These are phyloP conservation scores for Phytophthora quininea DNA, from an alignment of 352 stramenopile species.

Conservation along the genomic window DNA sequence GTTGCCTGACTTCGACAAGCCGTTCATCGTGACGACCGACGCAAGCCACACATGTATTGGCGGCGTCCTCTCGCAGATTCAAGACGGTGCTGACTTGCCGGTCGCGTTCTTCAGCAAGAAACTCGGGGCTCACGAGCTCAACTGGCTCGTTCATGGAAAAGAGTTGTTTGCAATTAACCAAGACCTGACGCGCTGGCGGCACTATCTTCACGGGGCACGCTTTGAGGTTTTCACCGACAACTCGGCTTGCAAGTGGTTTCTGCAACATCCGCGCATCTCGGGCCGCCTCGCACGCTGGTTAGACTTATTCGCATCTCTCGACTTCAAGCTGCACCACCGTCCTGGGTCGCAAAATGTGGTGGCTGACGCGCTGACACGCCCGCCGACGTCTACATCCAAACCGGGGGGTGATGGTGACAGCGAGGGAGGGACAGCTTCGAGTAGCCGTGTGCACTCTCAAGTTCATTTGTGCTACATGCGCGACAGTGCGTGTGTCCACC, in stretches of 20 bases:
- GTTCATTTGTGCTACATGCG: background rate
- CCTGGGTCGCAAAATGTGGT: constrained; percentile 4
- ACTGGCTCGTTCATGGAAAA: background rate
- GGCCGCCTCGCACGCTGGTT: constrained; percentile 9
- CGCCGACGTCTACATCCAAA: background rate
- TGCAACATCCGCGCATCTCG: constrained; percentile 11
- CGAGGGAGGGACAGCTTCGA: background rate
- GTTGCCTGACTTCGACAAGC: constrained; percentile 21
- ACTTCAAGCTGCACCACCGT: constrained; percentile 8
- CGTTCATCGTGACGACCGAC: constrained; percentile 40
- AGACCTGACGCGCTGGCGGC: background rate
- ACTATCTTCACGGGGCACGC: constrained; percentile 2
- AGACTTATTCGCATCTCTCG: constrained; percentile 10
- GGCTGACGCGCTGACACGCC: constrained; percentile 8
- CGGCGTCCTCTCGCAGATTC: background rate
- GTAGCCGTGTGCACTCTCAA: background rate
- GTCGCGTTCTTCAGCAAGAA: constrained; percentile 43
- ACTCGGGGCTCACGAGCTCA: background rate
- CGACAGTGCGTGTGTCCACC: background rate
- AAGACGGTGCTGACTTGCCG: constrained; percentile 14
- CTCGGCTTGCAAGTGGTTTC: constrained; percentile 12
- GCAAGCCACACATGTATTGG: constrained; percentile 13
- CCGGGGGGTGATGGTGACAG: background rate
- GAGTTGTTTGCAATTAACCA: background rate
- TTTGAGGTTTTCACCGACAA: constrained; percentile 10